These are phyloP conservation scores for Penicillium odoratum DNA, from an alignment of 495 filamentous ascomycete genomes.

Conservation along the genomic window DNA sequence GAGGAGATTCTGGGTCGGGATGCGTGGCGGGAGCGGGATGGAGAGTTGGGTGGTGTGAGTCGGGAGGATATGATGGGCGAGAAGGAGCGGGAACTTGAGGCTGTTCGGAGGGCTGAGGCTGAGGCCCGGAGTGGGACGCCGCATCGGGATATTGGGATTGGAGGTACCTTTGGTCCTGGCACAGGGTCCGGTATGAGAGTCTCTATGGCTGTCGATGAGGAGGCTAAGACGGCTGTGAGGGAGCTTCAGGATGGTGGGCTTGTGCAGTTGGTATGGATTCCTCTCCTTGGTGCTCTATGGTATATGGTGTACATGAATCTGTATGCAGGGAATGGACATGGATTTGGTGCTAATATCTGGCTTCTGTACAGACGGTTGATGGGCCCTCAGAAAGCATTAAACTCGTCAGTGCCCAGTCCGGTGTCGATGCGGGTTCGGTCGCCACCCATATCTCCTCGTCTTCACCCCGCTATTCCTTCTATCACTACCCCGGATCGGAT, in stretches of 20 bases:
- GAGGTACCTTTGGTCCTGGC: conserved; percentile 57
- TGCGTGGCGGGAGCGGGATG: conserved; percentile 77
- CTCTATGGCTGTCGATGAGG: conserved; percentile 68
- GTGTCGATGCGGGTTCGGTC: conserved; percentile 54
- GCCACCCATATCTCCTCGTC: conserved; percentile 66
- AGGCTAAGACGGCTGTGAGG: conserved; percentile 64
- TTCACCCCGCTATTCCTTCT: conserved; percentile 90
- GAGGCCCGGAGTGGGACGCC: conserved; percentile 72
- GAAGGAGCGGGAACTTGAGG: conserved; percentile 77
- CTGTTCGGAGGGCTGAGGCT: conserved; percentile 77
- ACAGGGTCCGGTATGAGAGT: conserved; percentile 55
- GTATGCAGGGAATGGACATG: background rate
- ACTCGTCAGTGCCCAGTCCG: conserved; percentile 57
- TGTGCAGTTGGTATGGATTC: conserved; percentile 75
- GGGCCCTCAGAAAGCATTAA: conserved; percentile 74
- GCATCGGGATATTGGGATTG: conserved; percentile 52
- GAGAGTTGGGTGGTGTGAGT: conserved; percentile 43
- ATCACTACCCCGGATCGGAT: conserved; percentile 63
- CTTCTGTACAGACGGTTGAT: conserved; percentile 53
- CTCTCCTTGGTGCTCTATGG: background rate
- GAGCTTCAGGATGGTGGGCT: conserved; percentile 59
- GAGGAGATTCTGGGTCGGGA: conserved; percentile 64
- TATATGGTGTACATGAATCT: conserved; percentile 2
- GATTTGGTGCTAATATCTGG: conserved; percentile 28
- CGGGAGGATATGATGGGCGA: conserved; percentile 75